A percentile compares a stretch with the other conserved stretches of the same genome.
These are phyloP conservation scores for Chaetomium tenue DNA, from an alignment of 495 filamentous ascomycete species.

Conservation along the genomic window DNA sequence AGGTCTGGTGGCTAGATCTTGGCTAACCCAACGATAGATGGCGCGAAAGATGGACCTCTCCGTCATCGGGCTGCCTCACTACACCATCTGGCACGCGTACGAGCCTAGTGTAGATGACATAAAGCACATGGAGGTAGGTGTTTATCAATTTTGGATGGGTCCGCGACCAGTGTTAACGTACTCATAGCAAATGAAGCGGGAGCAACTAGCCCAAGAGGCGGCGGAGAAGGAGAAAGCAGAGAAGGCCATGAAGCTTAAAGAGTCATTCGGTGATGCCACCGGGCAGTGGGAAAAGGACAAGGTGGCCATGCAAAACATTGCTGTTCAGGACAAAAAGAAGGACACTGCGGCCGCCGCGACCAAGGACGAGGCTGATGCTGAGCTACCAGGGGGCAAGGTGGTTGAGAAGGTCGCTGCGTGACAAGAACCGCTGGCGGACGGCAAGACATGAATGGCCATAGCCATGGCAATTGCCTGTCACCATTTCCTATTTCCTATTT, in stretches of 20 bases:
- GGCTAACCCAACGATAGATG: constrained; percentile 67
- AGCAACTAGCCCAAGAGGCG: constrained; percentile 66
- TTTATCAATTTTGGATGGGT: not conserved
- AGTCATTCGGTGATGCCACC: constrained; percentile 65
- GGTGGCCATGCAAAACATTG: constrained; percentile 65
- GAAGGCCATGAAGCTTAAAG: constrained; percentile 64
- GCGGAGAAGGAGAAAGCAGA: constrained; percentile 70
- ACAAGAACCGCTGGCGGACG: not conserved
- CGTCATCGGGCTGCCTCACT: constrained; percentile 95
- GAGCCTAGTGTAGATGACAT: constrained; percentile 97
- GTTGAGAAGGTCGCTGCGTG: constrained; percentile 12
- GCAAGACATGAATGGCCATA: constrained; percentile 13
- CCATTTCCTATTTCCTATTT: constrained; percentile 1
- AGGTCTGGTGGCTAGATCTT: not conserved
- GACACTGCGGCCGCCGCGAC: constrained; percentile 15
- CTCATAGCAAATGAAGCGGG: constrained; percentile 78
- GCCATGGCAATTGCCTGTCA: not conserved
- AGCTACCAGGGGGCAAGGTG: not conserved
- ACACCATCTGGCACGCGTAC: constrained; percentile 99
- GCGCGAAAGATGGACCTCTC: constrained; percentile 92
- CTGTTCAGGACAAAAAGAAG: constrained; percentile 51
- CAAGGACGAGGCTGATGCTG: not conserved
- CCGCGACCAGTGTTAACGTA: constrained; percentile 23
- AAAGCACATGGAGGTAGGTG: constrained; percentile 81
- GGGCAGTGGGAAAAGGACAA: constrained; percentile 83